phyloP scores from a whole-genome alignment of 306 rosid species.

The Cucurbita moschata region DNA sequence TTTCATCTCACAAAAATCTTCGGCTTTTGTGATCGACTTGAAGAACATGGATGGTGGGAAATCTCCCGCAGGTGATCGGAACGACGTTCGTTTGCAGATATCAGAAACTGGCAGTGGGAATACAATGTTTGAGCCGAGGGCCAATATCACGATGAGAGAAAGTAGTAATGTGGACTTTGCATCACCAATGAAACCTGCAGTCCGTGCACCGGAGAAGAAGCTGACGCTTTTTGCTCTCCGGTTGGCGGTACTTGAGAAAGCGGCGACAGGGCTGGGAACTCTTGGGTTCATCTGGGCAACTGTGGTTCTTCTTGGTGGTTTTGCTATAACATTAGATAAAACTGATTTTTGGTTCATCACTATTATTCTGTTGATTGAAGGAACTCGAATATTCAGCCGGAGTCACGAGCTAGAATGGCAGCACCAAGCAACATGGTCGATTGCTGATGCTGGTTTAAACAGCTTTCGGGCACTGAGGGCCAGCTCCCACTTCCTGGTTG shows the following conservation, averaged over 20 bases:
- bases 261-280: slow-evolving; percentile 82
- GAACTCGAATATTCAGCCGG: slow-evolving; percentile 80
- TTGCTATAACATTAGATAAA: slow-evolving; percentile 58
- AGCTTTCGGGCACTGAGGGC: slow-evolving; percentile 43
- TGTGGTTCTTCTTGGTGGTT: slow-evolving; percentile 81
- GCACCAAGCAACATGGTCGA: slow-evolving; percentile 86
- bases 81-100: slow-evolving; percentile 34
- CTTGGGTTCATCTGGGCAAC: slow-evolving; percentile 96
- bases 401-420: slow-evolving; percentile 99
- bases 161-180: slow-evolving; percentile 14
- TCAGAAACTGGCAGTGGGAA: slow-evolving; percentile 26
- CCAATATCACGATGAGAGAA: slow-evolving; percentile 29
- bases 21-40: neutral
- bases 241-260: slow-evolving; percentile 78
- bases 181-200: slow-evolving; percentile 12
- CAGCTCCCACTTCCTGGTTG: slow-evolving; percentile 27
- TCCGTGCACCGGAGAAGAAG: slow-evolving; percentile 67
- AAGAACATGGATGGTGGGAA: slow-evolving; percentile 26
- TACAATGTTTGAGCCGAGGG: slow-evolving; percentile 38
- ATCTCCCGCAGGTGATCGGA: slow-evolving; percentile 20
- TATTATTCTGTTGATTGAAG: slow-evolving; percentile 66
- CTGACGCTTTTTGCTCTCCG: slow-evolving; percentile 74
- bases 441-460: slow-evolving; percentile 48
- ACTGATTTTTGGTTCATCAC: slow-evolving; percentile 84
- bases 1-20: neutral